Evolutionary conservation across 441 rosid genomes (phyloP).

Genomic region (Corymbia calophylla): DNA sequence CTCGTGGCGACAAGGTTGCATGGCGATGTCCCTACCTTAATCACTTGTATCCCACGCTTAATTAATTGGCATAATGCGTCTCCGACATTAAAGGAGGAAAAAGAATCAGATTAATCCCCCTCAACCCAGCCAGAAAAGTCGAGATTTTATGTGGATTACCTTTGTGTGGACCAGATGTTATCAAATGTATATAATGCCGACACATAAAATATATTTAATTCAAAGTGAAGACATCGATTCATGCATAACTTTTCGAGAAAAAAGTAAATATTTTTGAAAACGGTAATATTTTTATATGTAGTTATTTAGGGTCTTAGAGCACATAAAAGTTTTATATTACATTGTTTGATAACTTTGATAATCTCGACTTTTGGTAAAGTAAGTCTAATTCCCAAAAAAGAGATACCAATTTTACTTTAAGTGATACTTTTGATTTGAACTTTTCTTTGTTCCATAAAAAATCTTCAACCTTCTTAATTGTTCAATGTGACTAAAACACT

Average conservation of each 20-base stretch:
- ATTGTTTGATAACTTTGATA: neutral
- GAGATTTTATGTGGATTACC: neutral
- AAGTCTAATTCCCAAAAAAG: no score
- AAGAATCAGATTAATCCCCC: neutral
- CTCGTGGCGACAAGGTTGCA: neutral
- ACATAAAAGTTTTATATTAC: neutral
- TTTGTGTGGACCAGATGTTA: neutral
- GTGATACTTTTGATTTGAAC: no score
- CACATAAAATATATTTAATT: neutral
- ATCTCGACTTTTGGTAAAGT: neutral
- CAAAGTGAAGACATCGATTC: neutral
- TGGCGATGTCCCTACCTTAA: neutral
- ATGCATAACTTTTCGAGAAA: neutral
- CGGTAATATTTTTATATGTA: accelerated
- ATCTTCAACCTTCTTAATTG: no score
- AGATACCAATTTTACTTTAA: no score
- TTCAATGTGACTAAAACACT: no score
- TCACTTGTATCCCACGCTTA: neutral
- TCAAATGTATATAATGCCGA: neutral
- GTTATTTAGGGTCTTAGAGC: neutral
- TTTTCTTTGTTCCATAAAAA: no score
- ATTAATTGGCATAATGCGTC: neutral
- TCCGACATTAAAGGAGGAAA: neutral
- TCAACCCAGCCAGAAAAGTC: neutral
- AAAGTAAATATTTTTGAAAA: neutral